Percentiles rank a stretch among this genome's conserved stretches.
phyloP scores from a whole-genome alignment of 257 asterid genomes.

The Avicennia marina region DNA sequence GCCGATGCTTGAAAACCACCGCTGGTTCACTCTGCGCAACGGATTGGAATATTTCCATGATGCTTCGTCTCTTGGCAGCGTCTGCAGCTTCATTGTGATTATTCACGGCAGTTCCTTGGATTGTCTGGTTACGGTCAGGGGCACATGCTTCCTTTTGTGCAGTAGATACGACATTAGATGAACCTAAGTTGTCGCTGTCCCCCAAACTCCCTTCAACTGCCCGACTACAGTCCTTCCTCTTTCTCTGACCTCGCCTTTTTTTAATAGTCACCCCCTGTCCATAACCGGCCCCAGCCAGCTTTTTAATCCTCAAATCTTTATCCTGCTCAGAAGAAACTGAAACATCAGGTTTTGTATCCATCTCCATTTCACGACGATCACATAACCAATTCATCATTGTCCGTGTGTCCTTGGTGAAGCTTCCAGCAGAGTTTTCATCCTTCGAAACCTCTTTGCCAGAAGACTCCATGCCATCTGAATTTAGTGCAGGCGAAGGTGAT shows the following conservation, averaged over 20 bases:
- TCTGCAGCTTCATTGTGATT: slow-evolving; percentile 24
- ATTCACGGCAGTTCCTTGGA: neutral
- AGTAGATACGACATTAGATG: slow-evolving; percentile 36
- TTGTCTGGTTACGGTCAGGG: slow-evolving; percentile 25
- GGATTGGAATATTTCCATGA: slow-evolving; percentile 52
- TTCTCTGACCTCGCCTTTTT: slow-evolving; percentile 75
- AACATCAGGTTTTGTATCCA: slow-evolving; percentile 28
- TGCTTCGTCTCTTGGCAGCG: slow-evolving; percentile 18
- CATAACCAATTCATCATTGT: slow-evolving; percentile 35
- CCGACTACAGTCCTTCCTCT: slow-evolving; percentile 48
- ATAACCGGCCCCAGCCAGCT: slow-evolving; percentile 23
- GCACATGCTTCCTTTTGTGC: slow-evolving; percentile 43
- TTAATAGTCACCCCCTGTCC: slow-evolving; percentile 41
- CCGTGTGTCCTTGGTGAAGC: slow-evolving; percentile 57
- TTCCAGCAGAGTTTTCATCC: slow-evolving; percentile 67
- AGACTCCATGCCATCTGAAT: slow-evolving; percentile 51
- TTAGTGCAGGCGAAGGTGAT: slow-evolving; percentile 41
- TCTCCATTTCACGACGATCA: slow-evolving; percentile 27
- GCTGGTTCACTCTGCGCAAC: slow-evolving; percentile 61
- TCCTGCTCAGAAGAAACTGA: slow-evolving; percentile 35
- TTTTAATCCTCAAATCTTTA: slow-evolving; percentile 20
- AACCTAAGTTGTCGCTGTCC: slow-evolving; percentile 60
- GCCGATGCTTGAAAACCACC: slow-evolving; percentile 70
- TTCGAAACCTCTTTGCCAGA: slow-evolving; percentile 49
- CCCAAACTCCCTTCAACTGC: slow-evolving; percentile 52